Evolutionary conservation across 495 filamentous ascomycete species (phyloP).

Genomic region (Podospora fimiseda): DNA sequence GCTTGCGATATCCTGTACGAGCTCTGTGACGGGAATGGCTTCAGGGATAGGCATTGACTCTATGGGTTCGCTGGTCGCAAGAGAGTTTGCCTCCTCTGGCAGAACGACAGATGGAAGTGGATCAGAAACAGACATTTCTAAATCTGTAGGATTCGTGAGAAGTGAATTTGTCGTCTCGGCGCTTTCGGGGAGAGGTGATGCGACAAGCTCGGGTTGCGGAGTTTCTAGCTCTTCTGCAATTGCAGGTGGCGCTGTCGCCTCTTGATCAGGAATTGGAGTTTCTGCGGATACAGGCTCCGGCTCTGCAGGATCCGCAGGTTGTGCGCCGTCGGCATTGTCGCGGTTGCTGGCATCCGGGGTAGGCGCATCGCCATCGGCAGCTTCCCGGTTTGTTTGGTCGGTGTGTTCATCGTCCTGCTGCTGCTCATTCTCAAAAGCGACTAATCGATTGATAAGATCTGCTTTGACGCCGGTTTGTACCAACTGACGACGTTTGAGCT

Average conservation of each 20-base stretch:
- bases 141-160: too few species aligned
- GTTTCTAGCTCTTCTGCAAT: too few species aligned
- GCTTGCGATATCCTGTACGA: slow-evolving; percentile 57
- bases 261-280: too few species aligned
- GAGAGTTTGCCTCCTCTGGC: slow-evolving; percentile 14
- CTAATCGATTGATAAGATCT: slow-evolving; percentile 48
- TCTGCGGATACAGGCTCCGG: slow-evolving; percentile 2
- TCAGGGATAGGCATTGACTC: slow-evolving; percentile 4
- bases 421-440: slow-evolving; percentile 4
- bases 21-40: slow-evolving; percentile 11
- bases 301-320: not conserved
- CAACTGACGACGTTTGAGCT: slow-evolving; percentile 51
- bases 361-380: slow-evolving; percentile 2
- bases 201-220: too few species aligned
- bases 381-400: slow-evolving; percentile 6
- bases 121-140: too few species aligned
- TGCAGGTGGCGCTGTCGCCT: too few species aligned
- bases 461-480: slow-evolving; percentile 52
- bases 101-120: slow-evolving; percentile 10
- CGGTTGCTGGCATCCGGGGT: not conserved
- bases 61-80: slow-evolving; percentile 8
- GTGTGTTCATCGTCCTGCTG: not conserved
- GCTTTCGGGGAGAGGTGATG: too few species aligned
- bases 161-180: too few species aligned
- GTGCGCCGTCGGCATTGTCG: not conserved